Base-by-base conservation (phyloP, 192 early-diverging fungal species). In the Entomortierella beljakovae region DNA sequence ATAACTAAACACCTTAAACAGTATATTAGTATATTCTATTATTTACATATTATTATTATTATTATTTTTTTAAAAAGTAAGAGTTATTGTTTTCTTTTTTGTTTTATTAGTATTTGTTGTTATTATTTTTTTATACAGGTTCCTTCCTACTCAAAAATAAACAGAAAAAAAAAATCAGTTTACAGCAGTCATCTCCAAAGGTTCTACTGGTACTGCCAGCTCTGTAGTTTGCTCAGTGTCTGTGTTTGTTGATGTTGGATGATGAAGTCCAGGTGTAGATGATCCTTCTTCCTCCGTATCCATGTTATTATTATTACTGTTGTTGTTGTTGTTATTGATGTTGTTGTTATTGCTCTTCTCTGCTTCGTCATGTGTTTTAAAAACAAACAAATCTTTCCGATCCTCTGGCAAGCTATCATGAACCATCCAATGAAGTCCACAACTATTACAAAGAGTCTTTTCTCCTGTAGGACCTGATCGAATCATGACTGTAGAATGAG, bases 381-480 rank as follows among this genome's bases (percentile, higher is more conserved):
- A 48, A 35, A 59, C n/a, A 58, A 81, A 84, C 32, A 81, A 43
- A 48, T 64, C 71, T 32, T 81, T 81, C 20, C 82, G 57, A 8
- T 80, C 70, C 34, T 57, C 64, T 2, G 82, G 82, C 50, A 81
- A 35, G 29, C 33, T 49, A 5, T 58, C 64, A 54, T 84, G 64
- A 37, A 76, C 74, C 11, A 65, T 32, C 77, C 77, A 84, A 26
- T 64, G 55, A 20, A 84, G 51, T 3, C 82, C 82, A 46, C 82
- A 84, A 3, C 72, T 80, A 42, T 84, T 84, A 54, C 82, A 84
- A 9, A 84, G 54, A 9, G 82, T 68, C 61, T 81, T 80, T 20
- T 71, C 79, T 15, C 82, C 82, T 55, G 54, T 68, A 29, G 82
- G 82, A 6, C 82, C 82, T 22, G 68, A 65, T 35, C 82, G 71